Evolutionary conservation across 169 alveolate genomes (phyloP), one percentile per base, ranked within the genome.

Genomic region (Plasmodium relictum): DNA sequence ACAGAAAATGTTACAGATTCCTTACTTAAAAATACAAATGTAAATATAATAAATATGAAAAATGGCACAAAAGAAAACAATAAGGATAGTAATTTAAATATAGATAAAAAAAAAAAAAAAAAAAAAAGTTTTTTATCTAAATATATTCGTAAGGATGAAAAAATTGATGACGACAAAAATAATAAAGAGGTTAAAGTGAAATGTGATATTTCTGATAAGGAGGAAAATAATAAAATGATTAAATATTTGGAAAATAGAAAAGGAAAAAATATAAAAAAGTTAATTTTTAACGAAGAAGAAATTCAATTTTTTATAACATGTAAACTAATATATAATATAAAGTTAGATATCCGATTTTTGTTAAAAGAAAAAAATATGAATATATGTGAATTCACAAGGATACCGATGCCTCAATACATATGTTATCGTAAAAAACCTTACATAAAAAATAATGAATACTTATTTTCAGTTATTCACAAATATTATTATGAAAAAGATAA

Each of bases 371-470:
- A 89, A 71, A 95, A 93, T 71, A 83, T 95, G 93, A 94, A 93
- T 50, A 90, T 95, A 50, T 95, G 97, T 74, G 88, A 88, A 44
- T 80, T 90, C 69, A 89, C 96, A 14, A 92, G 70, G 63, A 95
- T 93, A 7, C 96, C 96, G 20, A 93, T 95, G 86, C 97, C 97
- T 8, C 97, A 95, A 88, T 78, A 92, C 50, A 78, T 95, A 39
- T 92, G 96, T 3, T 90, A 90, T 37, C 70, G 96, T 4, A 96
- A 95, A 74, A 88, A 72, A 18, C 87, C 97, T 9, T 87, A 63
- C 48, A 88, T 93, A 37, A 85, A 93, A 73, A 92, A 94, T 71
- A 92, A 83, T 41, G 88, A 91, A 8, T 92, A 94, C 61, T 65
- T 88, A 63, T 89, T 94, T 54, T 94, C 96, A 0, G 59, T 94